Conservation (phyloP, 2,329 filamentous ascomycete species). For the Claviceps paspali region DNA sequence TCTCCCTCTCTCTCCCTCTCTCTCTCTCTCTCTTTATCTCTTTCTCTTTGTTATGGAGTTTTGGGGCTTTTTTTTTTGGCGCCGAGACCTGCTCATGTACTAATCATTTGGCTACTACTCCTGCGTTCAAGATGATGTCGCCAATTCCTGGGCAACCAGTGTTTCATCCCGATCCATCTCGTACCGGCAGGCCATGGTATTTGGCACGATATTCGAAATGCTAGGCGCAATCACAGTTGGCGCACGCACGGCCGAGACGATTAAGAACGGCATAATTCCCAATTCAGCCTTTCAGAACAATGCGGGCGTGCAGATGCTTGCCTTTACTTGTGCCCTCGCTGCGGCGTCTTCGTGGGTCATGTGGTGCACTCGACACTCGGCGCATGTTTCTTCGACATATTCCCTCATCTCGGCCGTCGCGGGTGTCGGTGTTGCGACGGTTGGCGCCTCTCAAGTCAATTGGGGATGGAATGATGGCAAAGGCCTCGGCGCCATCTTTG, state of each 20-base stretch:
- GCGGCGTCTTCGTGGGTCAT: conserved; percentile 57
- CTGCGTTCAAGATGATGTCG: conserved; percentile 62
- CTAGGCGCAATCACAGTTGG: conserved; percentile 50
- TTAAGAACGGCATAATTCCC: conserved; percentile 62
- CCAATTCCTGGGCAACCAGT: conserved; percentile 68
- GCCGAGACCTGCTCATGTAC: too few species aligned
- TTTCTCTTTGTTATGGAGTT: too few species aligned
- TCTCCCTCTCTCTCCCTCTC: too few species aligned
- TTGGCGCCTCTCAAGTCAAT: conserved; percentile 42
- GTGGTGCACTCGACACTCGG: conserved; percentile 60
- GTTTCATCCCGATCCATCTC: conserved; percentile 62
- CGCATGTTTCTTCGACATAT: conserved; percentile 57
- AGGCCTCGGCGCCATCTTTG: conserved; percentile 57
- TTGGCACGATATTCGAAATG: conserved; percentile 51
- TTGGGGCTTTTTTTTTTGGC: too few species aligned
- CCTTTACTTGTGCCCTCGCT: conserved; percentile 46
- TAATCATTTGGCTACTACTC: too few species aligned
- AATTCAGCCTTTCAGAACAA: conserved; percentile 38
- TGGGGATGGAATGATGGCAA: conserved; percentile 58
- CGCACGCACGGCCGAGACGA: conserved; percentile 54
- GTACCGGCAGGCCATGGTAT: conserved; percentile 51
- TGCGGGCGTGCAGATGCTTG: conserved; percentile 52
- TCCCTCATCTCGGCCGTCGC: conserved; percentile 52
- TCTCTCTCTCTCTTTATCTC: too few species aligned
- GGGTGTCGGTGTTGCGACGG: conserved; percentile 51